phyloP scores from a whole-genome alignment of 2,329 filamentous ascomycete genomes.

The Trichophyton benhamiae region DNA sequence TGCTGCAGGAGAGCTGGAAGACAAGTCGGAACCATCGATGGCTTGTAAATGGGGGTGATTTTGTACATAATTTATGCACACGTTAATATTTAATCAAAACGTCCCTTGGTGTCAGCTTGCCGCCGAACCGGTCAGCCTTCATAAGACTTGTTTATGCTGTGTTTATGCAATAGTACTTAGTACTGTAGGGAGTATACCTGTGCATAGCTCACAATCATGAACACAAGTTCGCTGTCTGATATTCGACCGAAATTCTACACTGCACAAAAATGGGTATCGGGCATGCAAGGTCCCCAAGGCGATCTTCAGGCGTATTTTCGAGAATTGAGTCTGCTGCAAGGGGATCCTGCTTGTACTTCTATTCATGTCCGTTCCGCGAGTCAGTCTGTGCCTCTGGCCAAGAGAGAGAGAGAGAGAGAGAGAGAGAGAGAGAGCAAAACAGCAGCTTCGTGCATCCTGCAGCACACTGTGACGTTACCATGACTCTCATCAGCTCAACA shows the following conservation, averaged over 20 bases:
- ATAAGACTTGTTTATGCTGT: not conserved
- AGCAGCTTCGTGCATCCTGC: no score
- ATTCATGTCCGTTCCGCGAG: not conserved
- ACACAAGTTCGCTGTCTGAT: no score
- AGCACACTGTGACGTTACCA: no score
- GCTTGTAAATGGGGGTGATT: not conserved
- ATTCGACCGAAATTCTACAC: not conserved
- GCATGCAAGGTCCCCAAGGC: not conserved
- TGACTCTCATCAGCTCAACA: no score
- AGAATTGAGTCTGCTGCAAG: not conserved
- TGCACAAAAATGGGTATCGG: not conserved
- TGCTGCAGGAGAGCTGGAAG: constrained; percentile 4
- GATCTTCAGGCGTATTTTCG: not conserved
- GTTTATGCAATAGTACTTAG: not conserved
- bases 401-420: no score
- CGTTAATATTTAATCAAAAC: not conserved
- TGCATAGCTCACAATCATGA: no score
- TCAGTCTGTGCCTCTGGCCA: not conserved
- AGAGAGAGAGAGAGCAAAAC: no score
- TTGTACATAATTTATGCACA: not conserved
- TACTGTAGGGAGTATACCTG: no score
- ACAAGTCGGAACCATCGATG: not conserved
- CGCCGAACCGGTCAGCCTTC: no score
- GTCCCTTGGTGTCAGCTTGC: not conserved
- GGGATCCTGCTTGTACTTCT: not conserved